Conservation (phyloP, 208 protist genomes). For the Acanthamoeba healyi region DNA sequence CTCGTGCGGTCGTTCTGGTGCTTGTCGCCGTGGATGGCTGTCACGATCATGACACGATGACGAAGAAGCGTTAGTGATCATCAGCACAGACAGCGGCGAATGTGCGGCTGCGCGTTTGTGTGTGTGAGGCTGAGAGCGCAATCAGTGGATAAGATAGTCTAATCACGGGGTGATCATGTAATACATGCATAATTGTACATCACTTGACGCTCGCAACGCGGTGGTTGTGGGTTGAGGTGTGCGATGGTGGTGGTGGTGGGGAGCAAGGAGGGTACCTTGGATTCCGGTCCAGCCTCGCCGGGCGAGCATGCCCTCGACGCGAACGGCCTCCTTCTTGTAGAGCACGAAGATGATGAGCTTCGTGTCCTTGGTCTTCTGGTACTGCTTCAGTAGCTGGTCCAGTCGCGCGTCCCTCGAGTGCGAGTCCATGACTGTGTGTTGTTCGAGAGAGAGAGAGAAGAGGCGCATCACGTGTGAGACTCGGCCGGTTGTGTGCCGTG, state of each 20-base stretch:
- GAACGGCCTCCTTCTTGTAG: conserved; percentile 74
- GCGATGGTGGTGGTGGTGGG: no score
- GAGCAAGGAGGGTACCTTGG: neutral
- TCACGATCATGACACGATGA: neutral
- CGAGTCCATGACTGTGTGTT: conserved; percentile 58
- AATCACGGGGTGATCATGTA: conserved; percentile 3
- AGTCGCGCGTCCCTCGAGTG: conserved; percentile 60
- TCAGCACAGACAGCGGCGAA: no score
- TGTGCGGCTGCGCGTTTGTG: neutral
- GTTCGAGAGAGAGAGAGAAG: no score
- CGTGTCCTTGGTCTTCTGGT: conserved; percentile 73
- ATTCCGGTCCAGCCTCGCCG: conserved; percentile 47
- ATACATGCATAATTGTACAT: neutral
- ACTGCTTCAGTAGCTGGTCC: conserved; percentile 68
- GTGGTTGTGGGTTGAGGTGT: neutral
- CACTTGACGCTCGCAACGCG: neutral
- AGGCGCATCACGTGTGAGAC: conserved; percentile 3
- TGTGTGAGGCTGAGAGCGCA: conserved; percentile 79
- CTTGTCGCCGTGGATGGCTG: conserved; percentile 91
- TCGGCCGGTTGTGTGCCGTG: no score
- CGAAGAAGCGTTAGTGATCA: neutral
- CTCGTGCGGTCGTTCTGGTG: conserved; percentile 90
- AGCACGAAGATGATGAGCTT: conserved; percentile 72
- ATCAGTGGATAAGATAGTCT: conserved; percentile 74
- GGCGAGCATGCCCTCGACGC: conserved; percentile 44